Evolutionary conservation across 1,284 basidiomycete species (phyloP).

Genomic region (Trametes polyzona): DNA sequence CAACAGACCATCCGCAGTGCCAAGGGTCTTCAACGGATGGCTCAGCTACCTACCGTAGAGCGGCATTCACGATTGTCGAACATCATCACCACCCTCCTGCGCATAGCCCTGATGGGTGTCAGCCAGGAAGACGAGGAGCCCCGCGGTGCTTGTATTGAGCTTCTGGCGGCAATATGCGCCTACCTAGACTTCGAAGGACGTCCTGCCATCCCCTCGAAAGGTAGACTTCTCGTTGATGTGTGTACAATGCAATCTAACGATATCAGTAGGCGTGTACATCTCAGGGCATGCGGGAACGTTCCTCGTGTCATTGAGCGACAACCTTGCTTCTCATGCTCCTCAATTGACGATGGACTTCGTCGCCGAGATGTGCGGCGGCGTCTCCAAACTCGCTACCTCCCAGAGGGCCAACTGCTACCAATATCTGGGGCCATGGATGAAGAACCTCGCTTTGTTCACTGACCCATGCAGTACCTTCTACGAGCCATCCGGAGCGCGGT

Average conservation of each 20-base stretch:
- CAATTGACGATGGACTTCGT: slow-evolving; percentile 87
- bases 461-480: slow-evolving; percentile 68
- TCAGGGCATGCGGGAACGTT: slow-evolving; percentile 75
- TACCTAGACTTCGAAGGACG: slow-evolving; percentile 80
- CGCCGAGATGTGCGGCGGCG: slow-evolving; percentile 73
- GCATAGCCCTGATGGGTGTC: slow-evolving; percentile 80
- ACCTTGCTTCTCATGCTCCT: slow-evolving; percentile 73
- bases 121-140: slow-evolving; percentile 75
- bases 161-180: slow-evolving; percentile 77
- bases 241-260: neutral
- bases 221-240: slow-evolving; percentile 45
- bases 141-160: slow-evolving; percentile 76
- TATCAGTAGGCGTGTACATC: slow-evolving; percentile 62
- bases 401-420: slow-evolving; percentile 75
- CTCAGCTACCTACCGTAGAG: slow-evolving; percentile 60
- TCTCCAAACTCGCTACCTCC: slow-evolving; percentile 54
- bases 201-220: slow-evolving; percentile 67
- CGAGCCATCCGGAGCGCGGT: slow-evolving; percentile 70
- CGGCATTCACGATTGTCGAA: slow-evolving; percentile 80
- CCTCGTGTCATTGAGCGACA: slow-evolving; percentile 69
- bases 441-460: slow-evolving; percentile 74
- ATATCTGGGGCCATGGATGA: slow-evolving; percentile 87
- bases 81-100: slow-evolving; percentile 81
- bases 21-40: slow-evolving; percentile 67
- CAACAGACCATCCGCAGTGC: slow-evolving; percentile 68